phyloP scores from a whole-genome alignment of 768 basidiomycete species.

The Megacollybia marginata region DNA sequence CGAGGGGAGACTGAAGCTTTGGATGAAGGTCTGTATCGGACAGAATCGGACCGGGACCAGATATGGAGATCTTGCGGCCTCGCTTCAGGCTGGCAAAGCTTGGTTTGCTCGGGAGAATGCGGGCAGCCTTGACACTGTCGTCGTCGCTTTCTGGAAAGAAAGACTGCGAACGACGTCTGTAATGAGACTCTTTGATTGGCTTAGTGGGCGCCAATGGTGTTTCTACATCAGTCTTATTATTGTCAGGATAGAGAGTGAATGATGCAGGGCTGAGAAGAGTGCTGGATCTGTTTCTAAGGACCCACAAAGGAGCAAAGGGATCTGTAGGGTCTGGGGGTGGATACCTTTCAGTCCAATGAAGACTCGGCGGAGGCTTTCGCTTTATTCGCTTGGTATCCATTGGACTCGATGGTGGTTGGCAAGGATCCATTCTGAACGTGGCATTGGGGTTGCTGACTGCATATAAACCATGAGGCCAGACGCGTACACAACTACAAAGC shows the following conservation, averaged over 20 bases:
- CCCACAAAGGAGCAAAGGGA: slow-evolving; percentile 64
- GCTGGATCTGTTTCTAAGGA: slow-evolving; percentile 53
- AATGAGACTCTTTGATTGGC: slow-evolving; percentile 7
- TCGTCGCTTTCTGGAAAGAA: neutral
- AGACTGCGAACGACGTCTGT: slow-evolving; percentile 15
- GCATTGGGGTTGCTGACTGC: too few species aligned
- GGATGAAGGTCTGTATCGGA: slow-evolving; percentile 9
- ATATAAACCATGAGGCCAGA: too few species aligned
- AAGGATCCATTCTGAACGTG: too few species aligned
- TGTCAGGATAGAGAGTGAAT: slow-evolving; percentile 7
- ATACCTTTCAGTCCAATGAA: slow-evolving; percentile 47
- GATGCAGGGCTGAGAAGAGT: slow-evolving; percentile 20
- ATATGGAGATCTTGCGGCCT: neutral
- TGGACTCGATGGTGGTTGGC: too few species aligned
- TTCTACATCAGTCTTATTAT: neutral
- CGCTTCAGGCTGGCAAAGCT: neutral
- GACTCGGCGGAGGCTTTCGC: slow-evolving; percentile 52
- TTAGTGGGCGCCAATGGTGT: neutral
- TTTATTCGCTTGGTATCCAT: slow-evolving; percentile 18
- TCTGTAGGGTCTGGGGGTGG: slow-evolving; percentile 62
- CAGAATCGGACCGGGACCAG: neutral
- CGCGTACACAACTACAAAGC: too few species aligned
- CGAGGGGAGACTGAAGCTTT: slow-evolving; percentile 8
- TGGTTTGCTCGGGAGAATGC: slow-evolving; percentile 13
- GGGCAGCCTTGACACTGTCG: too few species aligned